Conservation (phyloP, 768 basidiomycete species). For the Crassisporium funariophilum region DNA sequence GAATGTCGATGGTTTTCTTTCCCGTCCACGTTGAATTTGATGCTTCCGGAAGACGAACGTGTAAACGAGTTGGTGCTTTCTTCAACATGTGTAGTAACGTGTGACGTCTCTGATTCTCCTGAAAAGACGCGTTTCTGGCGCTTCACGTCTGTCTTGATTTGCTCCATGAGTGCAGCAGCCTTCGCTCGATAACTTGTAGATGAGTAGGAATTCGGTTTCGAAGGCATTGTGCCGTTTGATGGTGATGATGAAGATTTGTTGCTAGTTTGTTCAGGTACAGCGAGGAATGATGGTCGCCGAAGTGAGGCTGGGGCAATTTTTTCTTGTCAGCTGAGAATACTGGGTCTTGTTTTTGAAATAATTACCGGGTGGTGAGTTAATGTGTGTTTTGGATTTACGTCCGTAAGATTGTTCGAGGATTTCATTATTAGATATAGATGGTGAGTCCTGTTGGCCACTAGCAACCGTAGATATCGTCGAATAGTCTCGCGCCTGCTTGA, state of each 20-base stretch:
- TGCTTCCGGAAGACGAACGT: constrained; percentile 15
- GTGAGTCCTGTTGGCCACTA: constrained; percentile 39
- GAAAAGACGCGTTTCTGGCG: constrained; percentile 74
- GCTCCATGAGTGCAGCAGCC: constrained; percentile 81
- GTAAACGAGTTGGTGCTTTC: constrained; percentile 29
- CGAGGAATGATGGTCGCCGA: constrained; percentile 34
- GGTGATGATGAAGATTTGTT: constrained; percentile 31
- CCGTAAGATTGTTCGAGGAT: constrained; percentile 9
- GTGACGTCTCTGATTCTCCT: constrained; percentile 59
- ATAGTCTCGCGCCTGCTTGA: constrained; percentile 75
- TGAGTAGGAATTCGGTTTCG: constrained; percentile 46
- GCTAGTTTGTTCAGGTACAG: constrained; percentile 31
- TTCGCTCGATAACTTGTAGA: constrained; percentile 73
- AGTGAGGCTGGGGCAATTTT: constrained; percentile 24
- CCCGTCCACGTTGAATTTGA: constrained; percentile 15
- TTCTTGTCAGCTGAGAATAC: background rate
- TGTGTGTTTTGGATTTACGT: constrained; percentile 8
- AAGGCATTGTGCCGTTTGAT: constrained; percentile 33
- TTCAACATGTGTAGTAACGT: constrained; percentile 37
- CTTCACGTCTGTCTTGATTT: constrained; percentile 80
- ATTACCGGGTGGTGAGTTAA: constrained; percentile 8
- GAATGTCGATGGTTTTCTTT: constrained; percentile 35
- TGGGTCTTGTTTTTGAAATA: background rate
- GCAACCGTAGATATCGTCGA: constrained; percentile 71
- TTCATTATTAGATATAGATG: constrained; percentile 16